These are phyloP conservation scores for Cladorrhinum sp. DNA, from an alignment of 2,329 filamentous ascomycete genomes.

Conservation along the genomic window DNA sequence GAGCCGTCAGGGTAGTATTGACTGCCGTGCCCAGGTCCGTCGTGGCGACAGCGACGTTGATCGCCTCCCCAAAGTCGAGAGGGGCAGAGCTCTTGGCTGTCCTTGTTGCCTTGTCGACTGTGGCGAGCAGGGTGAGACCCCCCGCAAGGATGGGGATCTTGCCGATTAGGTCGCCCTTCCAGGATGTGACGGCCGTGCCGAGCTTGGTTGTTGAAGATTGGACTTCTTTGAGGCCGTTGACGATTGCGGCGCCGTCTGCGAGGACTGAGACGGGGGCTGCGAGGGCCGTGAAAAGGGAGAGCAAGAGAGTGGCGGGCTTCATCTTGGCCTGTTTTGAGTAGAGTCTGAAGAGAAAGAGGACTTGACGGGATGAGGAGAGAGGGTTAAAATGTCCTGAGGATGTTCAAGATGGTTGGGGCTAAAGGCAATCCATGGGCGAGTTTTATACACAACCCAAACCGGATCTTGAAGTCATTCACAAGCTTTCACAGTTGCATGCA, in stretches of 20 bases:
- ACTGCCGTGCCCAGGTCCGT: slow-evolving; percentile 36
- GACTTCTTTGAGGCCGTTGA: slow-evolving; percentile 36
- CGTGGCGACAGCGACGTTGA: slow-evolving; percentile 39
- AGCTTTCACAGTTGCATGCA: too few relatives aligned
- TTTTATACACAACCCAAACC: too few relatives aligned
- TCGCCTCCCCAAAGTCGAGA: slow-evolving; percentile 38
- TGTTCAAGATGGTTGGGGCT: too few relatives aligned
- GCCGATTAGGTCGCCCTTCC: slow-evolving; percentile 35
- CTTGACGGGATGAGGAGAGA: too few relatives aligned
- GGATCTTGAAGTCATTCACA: too few relatives aligned
- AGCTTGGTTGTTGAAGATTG: slow-evolving; percentile 34
- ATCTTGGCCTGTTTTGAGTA: too few relatives aligned
- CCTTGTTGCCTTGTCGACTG: slow-evolving; percentile 39
- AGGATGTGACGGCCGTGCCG: slow-evolving; percentile 35
- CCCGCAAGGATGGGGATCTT: slow-evolving; percentile 37
- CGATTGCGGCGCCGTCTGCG: slow-evolving; percentile 32
- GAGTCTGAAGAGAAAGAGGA: too few relatives aligned
- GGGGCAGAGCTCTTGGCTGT: slow-evolving; percentile 37
- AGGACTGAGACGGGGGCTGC: slow-evolving; percentile 9
- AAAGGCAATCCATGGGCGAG: too few relatives aligned
- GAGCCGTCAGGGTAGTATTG: slow-evolving; percentile 37
- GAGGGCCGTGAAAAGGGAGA: slow-evolving; percentile 17
- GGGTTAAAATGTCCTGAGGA: too few relatives aligned
- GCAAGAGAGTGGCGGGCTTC: too few relatives aligned
- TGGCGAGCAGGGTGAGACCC: slow-evolving; percentile 38